These are phyloP conservation scores for Candida sanyiensis DNA, from an alignment of 805 yeast species.

Conservation along the genomic window DNA sequence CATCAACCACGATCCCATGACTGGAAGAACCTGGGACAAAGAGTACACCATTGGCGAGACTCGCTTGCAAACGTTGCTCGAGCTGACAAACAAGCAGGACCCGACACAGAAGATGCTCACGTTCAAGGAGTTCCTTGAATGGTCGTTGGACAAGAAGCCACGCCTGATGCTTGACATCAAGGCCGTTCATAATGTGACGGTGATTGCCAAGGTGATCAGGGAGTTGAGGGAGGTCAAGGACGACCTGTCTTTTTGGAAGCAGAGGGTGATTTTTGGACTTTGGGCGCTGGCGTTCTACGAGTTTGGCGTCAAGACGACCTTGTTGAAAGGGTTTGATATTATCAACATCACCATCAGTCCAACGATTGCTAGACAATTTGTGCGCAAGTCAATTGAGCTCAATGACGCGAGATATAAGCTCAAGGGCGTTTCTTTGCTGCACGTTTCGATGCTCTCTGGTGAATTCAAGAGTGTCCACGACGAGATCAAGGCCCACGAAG, in stretches of 20 bases:
- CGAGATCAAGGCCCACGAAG: constrained; percentile 28
- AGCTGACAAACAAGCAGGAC: constrained; percentile 30
- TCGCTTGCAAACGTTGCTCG: constrained; percentile 30
- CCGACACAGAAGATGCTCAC: constrained; percentile 36
- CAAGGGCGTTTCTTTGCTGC: constrained; percentile 46
- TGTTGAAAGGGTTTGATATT: constrained; percentile 32
- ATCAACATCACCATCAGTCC: constrained; percentile 33
- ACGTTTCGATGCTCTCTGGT: constrained; percentile 41
- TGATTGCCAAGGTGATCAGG: constrained; percentile 35
- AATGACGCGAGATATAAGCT: constrained; percentile 17
- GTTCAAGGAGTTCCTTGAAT: constrained; percentile 33
- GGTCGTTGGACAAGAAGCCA: constrained; percentile 28
- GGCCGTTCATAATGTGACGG: constrained; percentile 38
- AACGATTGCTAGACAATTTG: constrained; percentile 27
- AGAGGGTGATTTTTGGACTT: constrained; percentile 43
- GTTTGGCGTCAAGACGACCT: constrained; percentile 34
- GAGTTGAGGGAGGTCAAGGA: constrained; percentile 32
- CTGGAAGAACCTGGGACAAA: constrained; percentile 44
- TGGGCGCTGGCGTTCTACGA: constrained; percentile 45
- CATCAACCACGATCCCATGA: constrained; percentile 46
- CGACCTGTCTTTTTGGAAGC: constrained; percentile 40
- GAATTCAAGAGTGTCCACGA: constrained; percentile 28
- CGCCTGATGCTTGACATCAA: constrained; percentile 48
- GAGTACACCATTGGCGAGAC: constrained; percentile 34
- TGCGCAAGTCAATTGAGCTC: constrained; percentile 21